Evolutionary conservation across 306 rosid species (phyloP).

Genomic region (Lablab purpureus): DNA sequence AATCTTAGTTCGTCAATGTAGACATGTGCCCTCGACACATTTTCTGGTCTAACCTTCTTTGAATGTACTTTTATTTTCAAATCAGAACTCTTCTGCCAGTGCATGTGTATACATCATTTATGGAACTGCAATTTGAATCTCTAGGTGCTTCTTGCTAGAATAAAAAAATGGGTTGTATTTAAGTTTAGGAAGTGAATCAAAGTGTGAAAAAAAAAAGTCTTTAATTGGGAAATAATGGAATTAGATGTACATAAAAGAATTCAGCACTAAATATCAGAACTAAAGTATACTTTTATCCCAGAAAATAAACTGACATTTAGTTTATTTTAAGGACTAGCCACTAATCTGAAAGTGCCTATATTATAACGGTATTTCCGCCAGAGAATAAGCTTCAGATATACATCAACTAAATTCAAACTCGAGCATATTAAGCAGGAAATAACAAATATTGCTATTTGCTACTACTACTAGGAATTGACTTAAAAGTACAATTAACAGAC

Average conservation of each 20-base stretch:
- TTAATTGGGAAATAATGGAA: background rate
- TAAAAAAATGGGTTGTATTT: background rate
- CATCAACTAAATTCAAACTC: background rate
- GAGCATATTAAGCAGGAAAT: background rate
- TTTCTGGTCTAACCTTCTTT: conserved; percentile 6
- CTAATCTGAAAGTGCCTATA: background rate
- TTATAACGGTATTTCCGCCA: background rate
- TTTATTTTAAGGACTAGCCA: background rate
- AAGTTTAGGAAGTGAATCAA: conserved; percentile 24
- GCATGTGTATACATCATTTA: conserved; percentile 19
- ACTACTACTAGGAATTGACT: background rate
- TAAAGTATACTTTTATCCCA: background rate
- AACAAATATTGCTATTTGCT: background rate
- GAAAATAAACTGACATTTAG: background rate
- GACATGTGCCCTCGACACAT: background rate
- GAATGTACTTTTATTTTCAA: conserved; percentile 22
- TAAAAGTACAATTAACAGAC: background rate
- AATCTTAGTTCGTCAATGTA: conserved; percentile 35
- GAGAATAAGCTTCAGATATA: background rate
- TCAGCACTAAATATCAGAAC: conserved; percentile 24
- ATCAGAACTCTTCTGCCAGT: background rate
- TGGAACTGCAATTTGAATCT: conserved; percentile 30
- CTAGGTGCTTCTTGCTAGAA: background rate
- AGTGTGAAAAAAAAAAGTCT: conserved; percentile 10
- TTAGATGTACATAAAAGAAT: conserved; percentile 3